Percentiles rank a stretch among this genome's conserved stretches.
Conservation (phyloP, 2,329 filamentous ascomycete species). For the Claviceps maximensis region DNA sequence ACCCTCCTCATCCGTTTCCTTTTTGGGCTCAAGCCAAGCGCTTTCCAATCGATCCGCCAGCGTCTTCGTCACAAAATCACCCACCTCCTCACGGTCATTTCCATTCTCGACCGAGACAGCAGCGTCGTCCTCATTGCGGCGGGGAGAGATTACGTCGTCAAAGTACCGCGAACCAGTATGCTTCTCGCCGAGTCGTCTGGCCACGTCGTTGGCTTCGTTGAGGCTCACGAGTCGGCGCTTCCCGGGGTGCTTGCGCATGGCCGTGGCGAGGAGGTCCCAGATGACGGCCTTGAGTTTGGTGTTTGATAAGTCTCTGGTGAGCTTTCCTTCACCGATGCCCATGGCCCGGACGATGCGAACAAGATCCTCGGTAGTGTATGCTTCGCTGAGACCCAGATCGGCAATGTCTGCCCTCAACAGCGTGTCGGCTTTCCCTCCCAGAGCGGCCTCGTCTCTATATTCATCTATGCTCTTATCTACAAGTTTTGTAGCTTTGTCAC, state of each 20-base stretch:
- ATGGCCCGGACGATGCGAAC: slow-evolving; percentile 15
- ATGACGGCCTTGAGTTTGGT: slow-evolving; percentile 12
- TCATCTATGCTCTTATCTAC: slow-evolving; percentile 3
- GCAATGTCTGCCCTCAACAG: slow-evolving; percentile 9
- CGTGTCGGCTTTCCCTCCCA: slow-evolving; percentile 9
- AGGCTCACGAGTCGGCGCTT: slow-evolving; percentile 39
- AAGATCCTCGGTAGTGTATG: slow-evolving; percentile 15
- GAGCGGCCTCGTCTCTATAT: slow-evolving; percentile 1
- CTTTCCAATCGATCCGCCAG: slow-evolving; percentile 7
- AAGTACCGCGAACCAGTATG: slow-evolving; percentile 26
- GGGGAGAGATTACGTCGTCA: slow-evolving; percentile 17
- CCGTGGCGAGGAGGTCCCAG: slow-evolving; percentile 22
- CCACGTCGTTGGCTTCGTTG: slow-evolving; percentile 45
- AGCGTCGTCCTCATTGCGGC: slow-evolving; percentile 14
- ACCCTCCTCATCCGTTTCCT: slow-evolving; percentile 8
- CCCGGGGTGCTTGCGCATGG: slow-evolving; percentile 18
- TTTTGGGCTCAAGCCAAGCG: slow-evolving; percentile 12
- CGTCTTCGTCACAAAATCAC: slow-evolving; percentile 19
- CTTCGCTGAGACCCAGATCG: slow-evolving; percentile 15
- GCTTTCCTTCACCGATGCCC: slow-evolving; percentile 11
- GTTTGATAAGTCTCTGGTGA: slow-evolving; percentile 3
- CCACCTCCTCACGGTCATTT: slow-evolving; percentile 8
- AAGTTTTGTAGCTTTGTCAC: slow-evolving; percentile 6
- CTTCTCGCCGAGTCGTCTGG: slow-evolving; percentile 39
- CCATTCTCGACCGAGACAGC: slow-evolving; percentile 12